Evolutionary conservation across 768 basidiomycete species (phyloP), one percentile per base, ranked within the genome.

Genomic region (Amanita polypyramis): DNA sequence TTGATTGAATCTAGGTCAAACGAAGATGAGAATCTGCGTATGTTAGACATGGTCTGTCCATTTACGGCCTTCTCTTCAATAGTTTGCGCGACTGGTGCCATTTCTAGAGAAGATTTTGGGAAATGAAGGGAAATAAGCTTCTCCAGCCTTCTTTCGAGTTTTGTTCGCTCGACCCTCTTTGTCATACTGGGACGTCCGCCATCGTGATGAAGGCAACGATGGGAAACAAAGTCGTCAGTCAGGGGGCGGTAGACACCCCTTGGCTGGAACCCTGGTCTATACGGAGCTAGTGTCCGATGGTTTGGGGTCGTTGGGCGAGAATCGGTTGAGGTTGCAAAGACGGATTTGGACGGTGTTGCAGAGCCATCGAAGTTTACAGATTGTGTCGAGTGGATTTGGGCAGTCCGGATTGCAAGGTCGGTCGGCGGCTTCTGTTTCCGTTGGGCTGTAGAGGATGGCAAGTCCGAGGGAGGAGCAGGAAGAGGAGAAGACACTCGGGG

Each of bases 191-290:
- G 54, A 19, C 62, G 67, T 49, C 65, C 63, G 5, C 67, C 70
- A 23, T 73, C 69, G 32, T 60, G 67, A 40, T 66, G 67, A 12
- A 52, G 19, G 43, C 62, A 63, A 35, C 75, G 69, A 9, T 70
- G 54, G 3, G 74, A 73, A 49, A 81, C 49, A 56, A 91, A 97
- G 46, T 90, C 86, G 47, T 89, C 91, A 5, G 93, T 96, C 32
- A 85, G 76, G 4, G 75, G 80, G 10, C 82, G 69, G 60, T 79
- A 83, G 4, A 92, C 78, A 4, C 94, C 94, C 56, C 75, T 85
- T 4, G 95, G 95, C 61, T 99, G 95, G 60, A 97, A 99, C 1
- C 92, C 91, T 2, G 89, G 81, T 39, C 84, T 80, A 60, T 98
- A 98, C 1, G 83, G 85, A 0, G 82, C 79, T 4, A 65, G 57